Evolutionary conservation across 306 rosid genomes (phyloP).

Genomic region (Trifolium fragiferum): DNA sequence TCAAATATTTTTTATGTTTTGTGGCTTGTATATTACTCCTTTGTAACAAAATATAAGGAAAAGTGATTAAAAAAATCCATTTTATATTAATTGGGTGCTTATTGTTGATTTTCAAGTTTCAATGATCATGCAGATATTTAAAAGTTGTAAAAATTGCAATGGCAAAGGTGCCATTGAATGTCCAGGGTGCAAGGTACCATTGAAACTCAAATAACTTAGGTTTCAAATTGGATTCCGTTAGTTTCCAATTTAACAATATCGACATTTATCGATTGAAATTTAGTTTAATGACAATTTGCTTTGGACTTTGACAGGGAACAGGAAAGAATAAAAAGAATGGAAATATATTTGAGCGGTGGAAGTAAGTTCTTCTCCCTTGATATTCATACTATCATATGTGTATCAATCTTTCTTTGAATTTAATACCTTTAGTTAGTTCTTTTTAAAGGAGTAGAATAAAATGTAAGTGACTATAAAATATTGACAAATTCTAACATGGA

Average conservation of each 20-base stretch:
- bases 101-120: background rate
- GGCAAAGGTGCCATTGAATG: conserved; percentile 86
- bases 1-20: background rate
- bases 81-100: background rate
- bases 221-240: no score
- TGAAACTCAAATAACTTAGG: no score
- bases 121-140: conserved; percentile 52
- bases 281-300: background rate
- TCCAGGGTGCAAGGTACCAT: conserved; percentile 67
- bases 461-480: conserved; percentile 4
- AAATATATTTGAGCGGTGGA: conserved; percentile 92
- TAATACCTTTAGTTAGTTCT: background rate
- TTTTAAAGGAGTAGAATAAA: background rate
- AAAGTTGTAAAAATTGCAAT: conserved; percentile 59
- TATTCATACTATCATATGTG: background rate
- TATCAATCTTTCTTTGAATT: background rate
- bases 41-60: no score
- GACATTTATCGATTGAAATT: no score
- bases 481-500: background rate
- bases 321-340: conserved; percentile 90
- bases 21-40: background rate
- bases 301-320: conserved; percentile 60
- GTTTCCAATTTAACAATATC: no score
- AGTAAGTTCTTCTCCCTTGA: conserved; percentile 54
- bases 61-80: no score